Base-by-base conservation (phyloP, 1,284 basidiomycete species). In the Vanrija humicola region DNA sequence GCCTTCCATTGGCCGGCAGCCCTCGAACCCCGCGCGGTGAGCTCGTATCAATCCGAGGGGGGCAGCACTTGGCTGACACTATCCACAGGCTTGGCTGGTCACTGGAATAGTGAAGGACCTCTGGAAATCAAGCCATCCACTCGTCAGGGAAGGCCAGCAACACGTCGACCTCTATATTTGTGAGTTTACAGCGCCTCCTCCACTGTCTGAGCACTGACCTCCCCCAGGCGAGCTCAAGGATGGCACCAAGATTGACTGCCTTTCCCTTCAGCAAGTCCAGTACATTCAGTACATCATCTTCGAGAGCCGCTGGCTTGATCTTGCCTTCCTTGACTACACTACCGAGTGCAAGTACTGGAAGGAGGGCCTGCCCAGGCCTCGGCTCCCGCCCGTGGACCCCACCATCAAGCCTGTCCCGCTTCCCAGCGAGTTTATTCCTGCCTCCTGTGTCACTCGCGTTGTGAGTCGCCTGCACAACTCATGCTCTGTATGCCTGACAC, bases 231-330 rank as follows among this genome's bases (percentile, higher is more conserved):
- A 25, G 29, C 18, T 43, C 23, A 10, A 73, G 0, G 57, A 58
- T 10, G 68, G 67, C 16, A 38, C 50, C 6, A 81, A 83, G 2
- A 82, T 86, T 14, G 80, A 92, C 14, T 77, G 90, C 50, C 88
- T 90, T 68, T 87, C 87, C 8, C 87, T 87, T 12, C 83, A 82
- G 7, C 91, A 94, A 76, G 79, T 93, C 56, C 87, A 91, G 70
- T 94, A 91, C 70, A 71, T 88, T 16, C 82, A 88, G 51, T 90
- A 92, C 72, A 93, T 87, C 83, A 81, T 93, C 45, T 82, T 88
- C 66, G 82, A 84, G 0, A 85, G 86, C 80, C 76, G 81, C 46
- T 79, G 91, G 50, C 88, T 87, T 0, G 79, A 83, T 23, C 61
- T 66, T 0, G 46, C 50, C 6, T 67, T 65, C 28, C 43, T 63